phyloP scores from a whole-genome alignment of 176 grass and related monocot species.

The barley (Hordeum vulgare) region DNA sequence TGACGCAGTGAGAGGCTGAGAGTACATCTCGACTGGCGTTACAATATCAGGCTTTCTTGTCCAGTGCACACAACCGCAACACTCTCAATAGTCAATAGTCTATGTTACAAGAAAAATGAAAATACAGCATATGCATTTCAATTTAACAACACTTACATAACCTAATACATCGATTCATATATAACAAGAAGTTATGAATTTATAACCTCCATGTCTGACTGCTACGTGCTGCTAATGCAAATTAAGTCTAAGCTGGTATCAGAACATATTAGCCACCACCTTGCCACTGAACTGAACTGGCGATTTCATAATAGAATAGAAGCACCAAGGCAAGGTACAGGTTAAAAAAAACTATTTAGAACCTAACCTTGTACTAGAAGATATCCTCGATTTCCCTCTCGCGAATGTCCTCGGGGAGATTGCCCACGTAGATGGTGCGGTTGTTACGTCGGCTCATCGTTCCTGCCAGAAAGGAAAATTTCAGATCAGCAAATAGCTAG shows the following conservation, averaged over 20 bases:
- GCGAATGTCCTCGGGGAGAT: conserved; percentile 77
- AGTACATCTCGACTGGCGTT: not conserved
- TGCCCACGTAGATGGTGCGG: conserved; percentile 82
- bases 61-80: not conserved
- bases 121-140: not conserved
- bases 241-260: not conserved
- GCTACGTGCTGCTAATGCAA: not conserved
- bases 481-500: not conserved
- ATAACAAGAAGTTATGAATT: not conserved
- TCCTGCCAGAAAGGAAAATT: conserved; percentile 4
- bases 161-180: not conserved
- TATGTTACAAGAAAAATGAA: not conserved
- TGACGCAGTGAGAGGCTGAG: not conserved
- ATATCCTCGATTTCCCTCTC: conserved; percentile 83
- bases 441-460: conserved; percentile 62
- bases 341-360: not conserved
- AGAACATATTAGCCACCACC: not conserved
- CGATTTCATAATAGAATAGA: not conserved
- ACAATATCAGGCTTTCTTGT: not conserved
- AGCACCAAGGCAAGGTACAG: not conserved
- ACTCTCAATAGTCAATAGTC: not conserved
- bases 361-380: conserved; percentile 76
- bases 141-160: not conserved
- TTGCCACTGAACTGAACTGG: not conserved
- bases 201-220: not conserved